A percentile compares a stretch with the other conserved stretches of the same genome.
phyloP scores from a whole-genome alignment of 1,139 yeast species.

The Arxiozyma slooffiae region DNA sequence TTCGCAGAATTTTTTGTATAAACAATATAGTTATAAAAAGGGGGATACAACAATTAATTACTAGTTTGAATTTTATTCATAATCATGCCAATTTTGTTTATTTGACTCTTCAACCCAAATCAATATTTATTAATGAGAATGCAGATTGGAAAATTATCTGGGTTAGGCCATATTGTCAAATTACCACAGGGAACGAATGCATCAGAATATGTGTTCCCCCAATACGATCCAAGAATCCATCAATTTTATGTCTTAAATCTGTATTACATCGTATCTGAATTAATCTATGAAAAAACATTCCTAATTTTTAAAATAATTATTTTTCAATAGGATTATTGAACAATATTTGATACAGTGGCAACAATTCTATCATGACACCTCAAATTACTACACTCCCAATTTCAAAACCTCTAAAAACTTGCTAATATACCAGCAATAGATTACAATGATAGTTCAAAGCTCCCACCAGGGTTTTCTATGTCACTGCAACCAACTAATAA shows the following conservation, averaged over 20 bases:
- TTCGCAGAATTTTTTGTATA: constrained; percentile 26
- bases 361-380: constrained; percentile 28
- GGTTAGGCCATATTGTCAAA: constrained; percentile 45
- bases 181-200: constrained; percentile 37
- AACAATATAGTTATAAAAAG: constrained; percentile 74
- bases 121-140: constrained; percentile 67
- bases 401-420: background rate
- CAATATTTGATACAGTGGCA: constrained; percentile 51
- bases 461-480: constrained; percentile 33
- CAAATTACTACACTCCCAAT: background rate
- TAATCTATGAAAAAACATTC: constrained; percentile 48
- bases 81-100: constrained; percentile 67
- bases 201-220: constrained; percentile 33
- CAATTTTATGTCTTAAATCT: constrained; percentile 57
- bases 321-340: constrained; percentile 75
- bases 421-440: background rate
- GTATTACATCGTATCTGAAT: constrained; percentile 70
- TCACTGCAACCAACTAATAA: constrained; percentile 28
- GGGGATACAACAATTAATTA: constrained; percentile 70
- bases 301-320: constrained; percentile 65
- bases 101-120: constrained; percentile 66
- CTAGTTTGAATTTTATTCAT: constrained; percentile 76
- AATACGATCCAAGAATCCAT: constrained; percentile 65
- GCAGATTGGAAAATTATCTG: constrained; percentile 93
- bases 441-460: background rate